Evolutionary conservation across 257 asterid genomes (phyloP), one percentile per base, ranked within the genome.

Genomic region (Fraxinus quadrangulata): DNA sequence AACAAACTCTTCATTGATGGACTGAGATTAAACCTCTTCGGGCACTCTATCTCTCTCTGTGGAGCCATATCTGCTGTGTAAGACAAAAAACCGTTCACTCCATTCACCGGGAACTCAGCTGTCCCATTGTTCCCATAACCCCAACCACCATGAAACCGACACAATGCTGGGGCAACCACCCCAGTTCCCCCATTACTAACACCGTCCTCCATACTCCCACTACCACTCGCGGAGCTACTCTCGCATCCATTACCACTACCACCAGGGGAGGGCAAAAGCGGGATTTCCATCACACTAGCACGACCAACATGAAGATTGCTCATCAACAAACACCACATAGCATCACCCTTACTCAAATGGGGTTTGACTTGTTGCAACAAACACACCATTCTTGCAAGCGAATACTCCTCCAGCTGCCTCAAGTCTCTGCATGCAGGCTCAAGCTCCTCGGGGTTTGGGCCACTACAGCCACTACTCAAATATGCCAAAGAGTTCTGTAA

Each of bases 241-340:
- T 75, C 85, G 31, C 83, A 73, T 30, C 78, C 90, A 81, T 73
- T 71, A 9, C 78, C 71, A 80, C 36, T 81, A 61, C 84, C 88
- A 63, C 59, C 76, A n/a, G 87, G 83, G 2, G 88, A 87, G 12
- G 92, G 92, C 71, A 84, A 74, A 71, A 85, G 88, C 0, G 99
- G 99, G 30, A 93, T 77, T 19, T 95, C 99, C 94, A 93, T 88
- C 80, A 86, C 89, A 19, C 97, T 93, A n/a, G 98, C 98, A 21
- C 96, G 88, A 40, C 93, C 97, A 8, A 92, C 92, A 56, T 93
- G 97, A 74, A 96, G 93, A 84, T 92, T 97, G 75, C 93, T 90
- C 96, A 90, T 91, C 76, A 96, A 76, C 82, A 96, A 88, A 85
- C 97, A 92, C 99, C 98, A 93, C 99, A 96, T 92, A 0, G 98